Conservation (phyloP, 768 basidiomycete genomes). For the Mycena vulgaris region DNA sequence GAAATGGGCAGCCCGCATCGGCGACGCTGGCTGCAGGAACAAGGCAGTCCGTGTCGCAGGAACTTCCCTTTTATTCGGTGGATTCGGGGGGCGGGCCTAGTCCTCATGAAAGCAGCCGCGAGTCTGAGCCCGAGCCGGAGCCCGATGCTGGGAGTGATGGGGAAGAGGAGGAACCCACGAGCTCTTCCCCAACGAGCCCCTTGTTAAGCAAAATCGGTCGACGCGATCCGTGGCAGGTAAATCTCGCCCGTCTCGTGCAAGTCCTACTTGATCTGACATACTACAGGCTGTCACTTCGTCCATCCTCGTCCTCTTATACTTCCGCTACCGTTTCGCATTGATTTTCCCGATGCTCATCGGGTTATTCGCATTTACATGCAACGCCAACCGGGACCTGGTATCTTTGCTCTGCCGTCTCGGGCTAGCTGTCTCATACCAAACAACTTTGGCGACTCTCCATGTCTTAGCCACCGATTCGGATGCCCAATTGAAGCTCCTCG, state of each 20-base stretch:
- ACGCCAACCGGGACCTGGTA: conserved; percentile 1
- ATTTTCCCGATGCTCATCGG: conserved; percentile 1
- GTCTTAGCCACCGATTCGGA: not conserved
- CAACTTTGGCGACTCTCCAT: not conserved
- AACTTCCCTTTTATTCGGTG: not conserved
- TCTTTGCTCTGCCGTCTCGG: conserved; percentile 5
- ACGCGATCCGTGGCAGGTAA: conserved; percentile 16
- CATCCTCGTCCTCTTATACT: not conserved
- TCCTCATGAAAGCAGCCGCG: not conserved
- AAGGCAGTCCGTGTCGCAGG: not conserved
- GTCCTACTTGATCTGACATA: too few relatives aligned
- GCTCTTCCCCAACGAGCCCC: not conserved
- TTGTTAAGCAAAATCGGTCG: not conserved
- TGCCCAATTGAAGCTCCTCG: not conserved
- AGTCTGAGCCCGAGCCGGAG: not conserved
- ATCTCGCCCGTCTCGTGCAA: too few relatives aligned
- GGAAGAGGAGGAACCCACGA: not conserved
- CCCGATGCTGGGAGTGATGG: not conserved
- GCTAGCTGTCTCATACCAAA: not conserved
- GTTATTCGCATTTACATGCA: conserved; percentile 2
- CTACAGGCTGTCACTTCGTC: not conserved
- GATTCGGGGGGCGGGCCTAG: not conserved
- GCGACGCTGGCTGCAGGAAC: not conserved
- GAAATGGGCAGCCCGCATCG: not conserved
- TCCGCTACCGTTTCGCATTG: conserved; percentile 4